These are phyloP conservation scores for Debaryomyces subglobosus DNA, from an alignment of 1,139 yeast species.

Conservation along the genomic window DNA sequence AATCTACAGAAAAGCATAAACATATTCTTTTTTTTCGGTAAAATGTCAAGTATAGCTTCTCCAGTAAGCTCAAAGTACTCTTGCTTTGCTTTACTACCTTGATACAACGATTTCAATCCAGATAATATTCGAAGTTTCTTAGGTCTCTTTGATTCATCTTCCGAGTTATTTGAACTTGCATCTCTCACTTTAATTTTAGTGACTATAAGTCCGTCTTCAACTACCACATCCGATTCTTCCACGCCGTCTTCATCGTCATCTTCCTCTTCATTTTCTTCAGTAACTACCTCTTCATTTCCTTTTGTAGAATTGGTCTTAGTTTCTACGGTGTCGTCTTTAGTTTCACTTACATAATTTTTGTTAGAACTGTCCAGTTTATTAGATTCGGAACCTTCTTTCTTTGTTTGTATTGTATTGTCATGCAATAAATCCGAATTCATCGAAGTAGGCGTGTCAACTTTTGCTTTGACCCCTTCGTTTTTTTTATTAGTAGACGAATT, in stretches of 20 bases:
- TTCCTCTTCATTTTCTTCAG: conserved; percentile 4
- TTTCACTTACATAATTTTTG: too few species aligned
- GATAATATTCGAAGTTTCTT: conserved; percentile 21
- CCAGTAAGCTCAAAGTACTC: conserved; percentile 36
- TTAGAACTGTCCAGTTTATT: not conserved
- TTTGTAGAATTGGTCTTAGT: not conserved
- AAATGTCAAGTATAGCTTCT: conserved; percentile 28
- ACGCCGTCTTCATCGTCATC: conserved; percentile 6
- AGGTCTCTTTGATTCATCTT: conserved; percentile 14
- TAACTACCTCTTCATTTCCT: not conserved
- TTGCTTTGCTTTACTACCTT: conserved; percentile 20
- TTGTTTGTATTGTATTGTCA: not conserved
- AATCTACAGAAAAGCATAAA: conserved; percentile 37
- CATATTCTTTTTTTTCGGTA: conserved; percentile 35
- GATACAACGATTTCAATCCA: conserved; percentile 24
- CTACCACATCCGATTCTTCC: conserved; percentile 8
- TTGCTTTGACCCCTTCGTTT: not conserved
- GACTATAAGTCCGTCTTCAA: conserved; percentile 16
- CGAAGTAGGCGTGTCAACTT: not conserved
- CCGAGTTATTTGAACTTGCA: conserved; percentile 9
- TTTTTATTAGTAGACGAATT: conserved; percentile 5
- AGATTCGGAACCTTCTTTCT: not conserved
- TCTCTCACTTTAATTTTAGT: conserved; percentile 16
- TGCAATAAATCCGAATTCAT: not conserved
- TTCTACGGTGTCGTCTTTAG: not conserved